Base-by-base conservation (phyloP, 164 flowering plant genomes). In the Kingdonia uniflora region DNA sequence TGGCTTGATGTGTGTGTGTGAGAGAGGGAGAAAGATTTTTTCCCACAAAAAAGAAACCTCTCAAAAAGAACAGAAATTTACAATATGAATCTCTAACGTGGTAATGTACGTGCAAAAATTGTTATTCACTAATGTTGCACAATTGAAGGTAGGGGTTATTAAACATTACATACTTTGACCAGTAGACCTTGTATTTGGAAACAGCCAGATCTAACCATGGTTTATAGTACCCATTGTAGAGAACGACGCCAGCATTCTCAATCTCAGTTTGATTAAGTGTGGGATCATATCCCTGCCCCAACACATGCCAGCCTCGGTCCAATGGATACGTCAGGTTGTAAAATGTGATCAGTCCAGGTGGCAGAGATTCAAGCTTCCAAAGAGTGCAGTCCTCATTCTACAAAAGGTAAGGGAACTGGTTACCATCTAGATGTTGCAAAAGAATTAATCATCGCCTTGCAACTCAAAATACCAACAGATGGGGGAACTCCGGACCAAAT, bases 251-350 rank as follows among this genome's bases (percentile, higher is more conserved):
- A 4, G 82, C 99, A 68, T 86, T 76, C 24, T 82, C 79, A 52
- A 86, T 86, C 72, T 73, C 92, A 3, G 97, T 94, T 52, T 68
- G 73, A 64, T 89, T 86, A n/a, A 94, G 79, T 13, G 95, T 95
- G 11, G 95, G 92, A 58, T 94, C 99, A 60, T 94, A 94, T 25
- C 99, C 99, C 6, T 86, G 95, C 25, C 99, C 99, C 55, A 94
- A 56, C 0, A 77, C 95, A 62, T 94, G 99, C 99, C 99, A 94
- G 55, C 75, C 68, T 53, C 92, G 77, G 20, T 84, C 85, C 46
- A 94, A 63, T 6, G 97, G 95, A 65, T 80, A 71, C 5, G 97
- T 89, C 58, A 86, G 74, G 67, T 94, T 94, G 71, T 89, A 86
- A 65, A 92, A 92, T 14, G 99, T 88, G 54, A 88, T 92, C 72